Evolutionary conservation across 2,329 filamentous ascomycete genomes (phyloP).

Genomic region (Alternaria alternata): DNA sequence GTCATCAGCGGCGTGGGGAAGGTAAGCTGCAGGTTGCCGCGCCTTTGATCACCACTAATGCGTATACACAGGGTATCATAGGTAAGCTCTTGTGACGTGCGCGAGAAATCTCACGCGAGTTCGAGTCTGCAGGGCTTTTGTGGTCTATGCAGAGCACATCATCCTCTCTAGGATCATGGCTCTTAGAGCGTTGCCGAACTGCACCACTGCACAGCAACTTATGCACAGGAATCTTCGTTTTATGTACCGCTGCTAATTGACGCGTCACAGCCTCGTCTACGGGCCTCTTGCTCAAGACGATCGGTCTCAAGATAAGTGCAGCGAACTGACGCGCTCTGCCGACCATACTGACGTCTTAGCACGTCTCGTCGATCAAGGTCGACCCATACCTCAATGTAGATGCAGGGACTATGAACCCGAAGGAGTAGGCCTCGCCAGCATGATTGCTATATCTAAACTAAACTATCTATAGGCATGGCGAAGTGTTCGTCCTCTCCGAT

Average conservation of each 20-base stretch:
- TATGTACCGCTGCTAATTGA: constrained; percentile 22
- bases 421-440: constrained; percentile 59
- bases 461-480: constrained; percentile 71
- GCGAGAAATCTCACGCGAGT: neutral
- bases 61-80: constrained; percentile 66
- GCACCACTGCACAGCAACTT: neutral
- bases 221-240: neutral
- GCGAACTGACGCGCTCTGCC: constrained; percentile 22
- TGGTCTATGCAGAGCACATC: neutral
- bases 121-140: neutral
- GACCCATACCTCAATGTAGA: constrained; percentile 80
- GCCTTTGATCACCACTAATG: constrained; percentile 34
- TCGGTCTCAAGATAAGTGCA: constrained; percentile 75
- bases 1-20: constrained; percentile 53
- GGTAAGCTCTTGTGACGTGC: constrained; percentile 54
- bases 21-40: constrained; percentile 53
- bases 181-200: neutral
- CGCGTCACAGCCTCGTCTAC: constrained; percentile 69
- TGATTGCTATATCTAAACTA: constrained; percentile 8
- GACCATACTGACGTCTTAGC: constrained; percentile 46
- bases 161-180: neutral
- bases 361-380: constrained; percentile 74
- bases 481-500: constrained; percentile 87
- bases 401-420: constrained; percentile 75
- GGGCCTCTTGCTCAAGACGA: constrained; percentile 79